Evolutionary conservation across 345 rosid species (phyloP).

Genomic region (Pugionium dolabratum): DNA sequence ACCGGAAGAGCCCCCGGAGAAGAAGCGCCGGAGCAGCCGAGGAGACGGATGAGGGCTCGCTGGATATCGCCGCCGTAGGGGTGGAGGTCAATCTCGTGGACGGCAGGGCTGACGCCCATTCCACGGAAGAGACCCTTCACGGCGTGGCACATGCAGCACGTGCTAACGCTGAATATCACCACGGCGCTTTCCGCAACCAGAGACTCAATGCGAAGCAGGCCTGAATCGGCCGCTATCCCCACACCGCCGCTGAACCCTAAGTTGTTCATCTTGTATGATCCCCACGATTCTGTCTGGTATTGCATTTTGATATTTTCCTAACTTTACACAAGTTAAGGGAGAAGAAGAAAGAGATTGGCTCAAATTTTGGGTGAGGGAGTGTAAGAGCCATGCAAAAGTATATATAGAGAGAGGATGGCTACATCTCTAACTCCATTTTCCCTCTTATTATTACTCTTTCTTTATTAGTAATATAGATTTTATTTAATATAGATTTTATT

Average conservation of each 20-base stretch:
- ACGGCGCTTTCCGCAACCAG: conserved; percentile 84
- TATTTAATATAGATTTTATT: no score
- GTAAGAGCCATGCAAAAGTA: conserved; percentile 38
- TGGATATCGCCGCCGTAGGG: conserved; percentile 72
- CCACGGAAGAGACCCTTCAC: conserved; percentile 81
- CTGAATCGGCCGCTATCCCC: conserved; percentile 41
- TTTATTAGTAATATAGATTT: background rate
- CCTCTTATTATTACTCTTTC: background rate
- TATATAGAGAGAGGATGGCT: conserved; percentile 46
- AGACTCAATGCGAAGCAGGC: conserved; percentile 56
- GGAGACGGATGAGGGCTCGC: conserved; percentile 60
- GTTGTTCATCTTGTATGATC: conserved; percentile 46
- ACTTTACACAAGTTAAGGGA: background rate
- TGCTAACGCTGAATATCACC: conserved; percentile 86
- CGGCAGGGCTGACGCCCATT: conserved; percentile 91
- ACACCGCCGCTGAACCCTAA: conserved; percentile 19
- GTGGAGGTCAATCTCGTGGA: conserved; percentile 83
- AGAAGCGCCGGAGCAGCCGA: conserved; percentile 47
- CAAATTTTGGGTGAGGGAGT: conserved; percentile 19
- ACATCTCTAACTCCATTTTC: no score
- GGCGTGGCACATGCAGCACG: conserved; percentile 97
- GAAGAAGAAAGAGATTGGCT: conserved; percentile 20
- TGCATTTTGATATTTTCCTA: conserved; percentile 44
- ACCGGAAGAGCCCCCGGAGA: conserved; percentile 72
- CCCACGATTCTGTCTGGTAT: conserved; percentile 56